These are phyloP conservation scores for Cyclaneusma minus DNA, from an alignment of 2,329 filamentous ascomycete genomes.

Conservation along the genomic window DNA sequence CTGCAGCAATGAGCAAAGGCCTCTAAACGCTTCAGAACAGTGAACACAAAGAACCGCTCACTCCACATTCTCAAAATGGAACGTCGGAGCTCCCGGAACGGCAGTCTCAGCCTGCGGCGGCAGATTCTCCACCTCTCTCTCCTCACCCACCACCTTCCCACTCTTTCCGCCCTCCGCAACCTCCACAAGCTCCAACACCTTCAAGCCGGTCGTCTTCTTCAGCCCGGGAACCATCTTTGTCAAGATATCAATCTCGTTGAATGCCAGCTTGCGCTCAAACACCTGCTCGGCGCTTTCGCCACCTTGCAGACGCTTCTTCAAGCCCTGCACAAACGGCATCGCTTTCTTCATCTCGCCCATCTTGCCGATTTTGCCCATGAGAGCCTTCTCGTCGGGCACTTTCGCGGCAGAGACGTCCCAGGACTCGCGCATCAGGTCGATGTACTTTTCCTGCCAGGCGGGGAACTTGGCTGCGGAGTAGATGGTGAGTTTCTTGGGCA, in stretches of 20 bases:
- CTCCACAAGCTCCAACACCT: constrained; percentile 53
- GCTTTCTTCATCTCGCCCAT: constrained; percentile 88
- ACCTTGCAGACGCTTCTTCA: constrained; percentile 69
- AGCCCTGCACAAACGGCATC: constrained; percentile 83
- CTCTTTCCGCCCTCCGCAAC: constrained; percentile 57
- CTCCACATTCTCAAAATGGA: constrained; percentile 70
- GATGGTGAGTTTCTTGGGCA: constrained; percentile 82
- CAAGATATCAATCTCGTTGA: constrained; percentile 69
- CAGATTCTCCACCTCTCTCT: constrained; percentile 41
- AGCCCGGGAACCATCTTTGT: constrained; percentile 65
- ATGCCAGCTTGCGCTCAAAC: constrained; percentile 70
- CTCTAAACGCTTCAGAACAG: no score
- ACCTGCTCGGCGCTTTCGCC: constrained; percentile 53
- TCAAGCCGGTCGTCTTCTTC: constrained; percentile 59
- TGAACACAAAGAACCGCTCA: no score
- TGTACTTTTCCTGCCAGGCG: constrained; percentile 81
- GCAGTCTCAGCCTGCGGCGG: constrained; percentile 53
- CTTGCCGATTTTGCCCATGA: constrained; percentile 68
- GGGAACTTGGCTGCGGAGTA: constrained; percentile 71
- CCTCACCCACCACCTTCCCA: constrained; percentile 35
- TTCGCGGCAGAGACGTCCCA: constrained; percentile 47
- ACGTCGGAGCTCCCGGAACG: constrained; percentile 68
- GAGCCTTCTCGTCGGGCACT: constrained; percentile 66
- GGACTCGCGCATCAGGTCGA: constrained; percentile 59
- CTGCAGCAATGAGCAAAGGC: no score